Evolutionary conservation across 768 basidiomycete species (phyloP).

Genomic region (Gymnopilus dilepis): DNA sequence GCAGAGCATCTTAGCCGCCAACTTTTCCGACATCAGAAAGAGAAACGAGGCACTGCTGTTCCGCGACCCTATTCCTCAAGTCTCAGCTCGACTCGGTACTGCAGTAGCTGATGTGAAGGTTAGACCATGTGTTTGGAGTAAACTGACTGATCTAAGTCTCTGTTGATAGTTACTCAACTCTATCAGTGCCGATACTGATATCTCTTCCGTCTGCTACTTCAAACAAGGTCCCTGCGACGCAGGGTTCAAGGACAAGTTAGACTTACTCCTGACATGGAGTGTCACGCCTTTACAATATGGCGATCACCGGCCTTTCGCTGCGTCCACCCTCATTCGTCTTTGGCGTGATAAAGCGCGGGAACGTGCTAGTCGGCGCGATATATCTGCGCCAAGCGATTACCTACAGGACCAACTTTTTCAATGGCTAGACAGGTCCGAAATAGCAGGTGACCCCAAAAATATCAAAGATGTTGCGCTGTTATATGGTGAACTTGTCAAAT

Average conservation of each 20-base stretch:
- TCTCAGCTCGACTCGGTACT: slow-evolving; percentile 62
- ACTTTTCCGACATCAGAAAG: slow-evolving; percentile 70
- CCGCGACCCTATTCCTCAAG: slow-evolving; percentile 64
- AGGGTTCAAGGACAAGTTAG: slow-evolving; percentile 69
- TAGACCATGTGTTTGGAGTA: too few species aligned
- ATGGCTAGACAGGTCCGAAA: slow-evolving; percentile 75
- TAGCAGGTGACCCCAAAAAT: slow-evolving; percentile 60
- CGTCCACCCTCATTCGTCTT: slow-evolving; percentile 66
- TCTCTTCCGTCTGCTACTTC: slow-evolving; percentile 65
- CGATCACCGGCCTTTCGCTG: slow-evolving; percentile 79
- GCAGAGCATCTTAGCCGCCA: slow-evolving; percentile 55
- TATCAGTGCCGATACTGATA: slow-evolving; percentile 67
- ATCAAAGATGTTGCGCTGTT: slow-evolving; percentile 66
- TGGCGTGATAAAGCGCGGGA: slow-evolving; percentile 68
- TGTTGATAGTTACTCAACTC: slow-evolving; percentile 71
- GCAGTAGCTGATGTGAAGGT: slow-evolving; percentile 62
- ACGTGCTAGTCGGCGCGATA: slow-evolving; percentile 65
- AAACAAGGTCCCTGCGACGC: slow-evolving; percentile 46
- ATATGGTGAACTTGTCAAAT: slow-evolving; percentile 73
- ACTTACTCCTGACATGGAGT: slow-evolving; percentile 80
- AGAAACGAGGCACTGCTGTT: slow-evolving; percentile 87
- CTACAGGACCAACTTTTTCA: slow-evolving; percentile 81
- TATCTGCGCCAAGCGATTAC: slow-evolving; percentile 61
- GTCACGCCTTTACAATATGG: slow-evolving; percentile 84
- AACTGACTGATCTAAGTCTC: neutral